Evolutionary conservation across 768 basidiomycete genomes (phyloP), one percentile per base, ranked within the genome.

Genomic region (Tylopilus sp.): DNA sequence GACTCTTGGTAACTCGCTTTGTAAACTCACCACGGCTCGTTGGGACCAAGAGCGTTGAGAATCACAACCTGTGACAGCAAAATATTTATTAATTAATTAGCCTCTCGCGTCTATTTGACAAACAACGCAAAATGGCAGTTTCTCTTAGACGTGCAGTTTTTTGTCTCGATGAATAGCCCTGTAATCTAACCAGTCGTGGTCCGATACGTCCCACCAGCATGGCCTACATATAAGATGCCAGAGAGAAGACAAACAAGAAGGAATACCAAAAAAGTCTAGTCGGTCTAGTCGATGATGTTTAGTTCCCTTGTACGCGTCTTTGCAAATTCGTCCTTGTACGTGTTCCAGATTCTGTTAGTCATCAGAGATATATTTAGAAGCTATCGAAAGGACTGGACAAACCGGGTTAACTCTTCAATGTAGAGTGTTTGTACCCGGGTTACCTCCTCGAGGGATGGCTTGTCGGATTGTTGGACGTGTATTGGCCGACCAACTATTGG

Each of bases 271-370:
- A 43, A 25, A 51, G 21, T 24, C 2, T 14, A 12, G 6, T 30
- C 29, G 29, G 29, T 50, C 70, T 64, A 90, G 53, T 86, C 89
- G 58, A 92, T 81, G 65, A 92, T 87, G 62, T 75, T 89, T 58
- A 92, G 76, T 66, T 92, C 89, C 57, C 81, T 77, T 51, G 82
- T 81, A 38, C 94, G 79, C 26, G 90, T 78, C 64, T 89, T 86
- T 29, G 95, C 95, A 63, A 95, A 97, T 49, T 86, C 80, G 65
- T 98, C 89, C 71, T 98, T 98, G 75, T 98, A 96, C 8, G 86
- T 85, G 66, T 98, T 82, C 95, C 95, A 98, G 58, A 98, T 96
- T 45, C 94, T 97, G 61, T 25, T 16, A 29, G 19, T 12, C 38
- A 4, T 66, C 30, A 58, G 46, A 33, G 48, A 45, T 10, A 16